A percentile compares a stretch with the other conserved stretches of the same genome.
These are phyloP conservation scores for Carpinus viminea DNA, from an alignment of 306 rosid species.

Conservation along the genomic window DNA sequence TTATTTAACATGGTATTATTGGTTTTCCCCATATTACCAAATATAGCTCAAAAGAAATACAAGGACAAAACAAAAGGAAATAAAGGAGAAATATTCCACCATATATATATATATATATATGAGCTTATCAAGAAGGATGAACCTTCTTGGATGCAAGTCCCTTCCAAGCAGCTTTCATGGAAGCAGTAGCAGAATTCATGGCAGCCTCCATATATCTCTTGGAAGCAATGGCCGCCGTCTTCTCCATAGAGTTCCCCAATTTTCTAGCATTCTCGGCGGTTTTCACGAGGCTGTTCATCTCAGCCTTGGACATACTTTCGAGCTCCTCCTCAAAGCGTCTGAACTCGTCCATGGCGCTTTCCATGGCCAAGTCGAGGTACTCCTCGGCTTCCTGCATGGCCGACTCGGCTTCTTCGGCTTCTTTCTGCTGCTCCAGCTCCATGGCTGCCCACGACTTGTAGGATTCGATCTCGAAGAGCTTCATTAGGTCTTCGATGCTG, in stretches of 20 bases:
- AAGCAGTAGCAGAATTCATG: slow-evolving; percentile 70
- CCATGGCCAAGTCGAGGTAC: slow-evolving; percentile 76
- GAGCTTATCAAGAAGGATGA: slow-evolving; percentile 66
- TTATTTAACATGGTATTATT: no score
- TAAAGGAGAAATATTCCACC: no score
- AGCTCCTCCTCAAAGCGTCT: slow-evolving; percentile 67
- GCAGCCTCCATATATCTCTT: slow-evolving; percentile 78
- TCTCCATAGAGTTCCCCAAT: slow-evolving; percentile 77
- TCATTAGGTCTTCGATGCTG: slow-evolving; percentile 71
- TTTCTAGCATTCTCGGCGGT: slow-evolving; percentile 66
- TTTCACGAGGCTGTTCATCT: slow-evolving; percentile 42
- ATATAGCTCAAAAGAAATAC: no score
- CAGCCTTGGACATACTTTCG: slow-evolving; percentile 48
- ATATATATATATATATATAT: no score
- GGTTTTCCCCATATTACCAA: no score
- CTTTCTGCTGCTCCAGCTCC: slow-evolving; percentile 60
- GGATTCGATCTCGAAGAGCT: slow-evolving; percentile 88
- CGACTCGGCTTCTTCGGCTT: slow-evolving; percentile 57
- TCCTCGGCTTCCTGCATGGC: slow-evolving; percentile 62
- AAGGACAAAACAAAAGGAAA: no score
- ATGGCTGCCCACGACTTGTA: slow-evolving; percentile 90
- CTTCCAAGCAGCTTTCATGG: slow-evolving; percentile 92
- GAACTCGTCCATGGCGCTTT: slow-evolving; percentile 88
- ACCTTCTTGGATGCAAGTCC: slow-evolving; percentile 71
- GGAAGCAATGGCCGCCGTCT: slow-evolving; percentile 68